Conservation (phyloP, 169 alveolate genomes). For the Eimeria acervulina region DNA sequence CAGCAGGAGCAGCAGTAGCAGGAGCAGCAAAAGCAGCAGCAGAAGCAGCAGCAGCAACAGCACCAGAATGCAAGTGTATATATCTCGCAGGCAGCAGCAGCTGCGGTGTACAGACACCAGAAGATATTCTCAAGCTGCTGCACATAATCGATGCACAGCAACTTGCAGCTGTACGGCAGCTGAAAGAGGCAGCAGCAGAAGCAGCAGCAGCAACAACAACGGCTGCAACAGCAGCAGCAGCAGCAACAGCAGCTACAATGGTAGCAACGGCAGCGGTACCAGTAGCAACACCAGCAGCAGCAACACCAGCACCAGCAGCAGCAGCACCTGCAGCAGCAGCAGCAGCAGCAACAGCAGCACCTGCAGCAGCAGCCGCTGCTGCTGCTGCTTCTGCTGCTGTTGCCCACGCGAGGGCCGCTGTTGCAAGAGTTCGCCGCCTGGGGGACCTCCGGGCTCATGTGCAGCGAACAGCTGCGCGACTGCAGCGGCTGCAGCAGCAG, state of each 20-base stretch:
- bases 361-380: background rate
- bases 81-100: background rate
- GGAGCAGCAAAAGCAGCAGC: too few species aligned
- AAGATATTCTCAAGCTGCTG: background rate
- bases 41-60: too few species aligned
- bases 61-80: too few species aligned
- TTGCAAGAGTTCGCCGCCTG: background rate
- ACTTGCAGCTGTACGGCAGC: background rate
- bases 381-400: background rate
- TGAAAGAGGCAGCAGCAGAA: background rate
- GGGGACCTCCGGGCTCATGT: background rate
- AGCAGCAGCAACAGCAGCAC: background rate
- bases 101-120: background rate
- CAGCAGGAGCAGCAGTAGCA: too few species aligned
- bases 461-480: background rate
- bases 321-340: background rate
- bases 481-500: conserved; percentile 1
- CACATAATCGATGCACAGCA: background rate
- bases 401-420: background rate
- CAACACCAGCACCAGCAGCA: background rate
- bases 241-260: background rate
- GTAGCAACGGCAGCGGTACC: background rate
- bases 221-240: background rate
- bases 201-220: background rate
- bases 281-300: background rate